Conservation (phyloP, 495 filamentous ascomycete species). For the Peziza echinospora region DNA sequence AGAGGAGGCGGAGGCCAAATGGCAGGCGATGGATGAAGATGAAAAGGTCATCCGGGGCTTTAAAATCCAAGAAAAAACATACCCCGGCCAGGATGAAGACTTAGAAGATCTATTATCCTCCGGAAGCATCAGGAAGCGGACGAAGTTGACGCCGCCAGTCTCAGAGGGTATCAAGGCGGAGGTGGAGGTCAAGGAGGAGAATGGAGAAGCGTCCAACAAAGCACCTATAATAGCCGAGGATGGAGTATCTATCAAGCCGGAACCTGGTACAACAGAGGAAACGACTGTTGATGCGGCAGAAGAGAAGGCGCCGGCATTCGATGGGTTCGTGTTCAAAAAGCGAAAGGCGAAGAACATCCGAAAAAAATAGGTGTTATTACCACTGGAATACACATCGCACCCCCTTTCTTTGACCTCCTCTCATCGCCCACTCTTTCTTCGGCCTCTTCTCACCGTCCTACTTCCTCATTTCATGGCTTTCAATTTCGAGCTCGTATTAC, state of each 20-base stretch:
- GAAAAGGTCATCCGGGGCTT: slow-evolving; percentile 37
- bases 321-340: slow-evolving; percentile 66
- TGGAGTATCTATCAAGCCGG: slow-evolving; percentile 12
- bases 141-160: slow-evolving; percentile 9
- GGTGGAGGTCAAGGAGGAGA: slow-evolving; percentile 21
- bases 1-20: slow-evolving; percentile 33
- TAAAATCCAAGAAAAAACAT: slow-evolving; percentile 36
- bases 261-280: slow-evolving; percentile 12
- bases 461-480: too few species aligned
- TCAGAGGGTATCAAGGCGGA: background rate
- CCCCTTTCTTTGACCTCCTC: too few species aligned
- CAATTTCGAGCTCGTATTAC: too few species aligned
- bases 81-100: slow-evolving; percentile 30
- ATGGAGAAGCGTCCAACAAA: slow-evolving; percentile 6
- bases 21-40: slow-evolving; percentile 40
- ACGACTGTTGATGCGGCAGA: background rate
- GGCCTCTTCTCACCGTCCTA: too few species aligned
- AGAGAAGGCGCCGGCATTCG: slow-evolving; percentile 1
- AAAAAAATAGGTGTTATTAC: slow-evolving; percentile 22
- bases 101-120: slow-evolving; percentile 24
- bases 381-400: too few species aligned
- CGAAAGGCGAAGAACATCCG: slow-evolving; percentile 60
- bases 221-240: slow-evolving; percentile 19
- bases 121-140: slow-evolving; percentile 8
- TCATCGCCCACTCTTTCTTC: too few species aligned